Conservation (phyloP, 805 yeast species). For the Cyberlindnera xishuangbannaensis region DNA sequence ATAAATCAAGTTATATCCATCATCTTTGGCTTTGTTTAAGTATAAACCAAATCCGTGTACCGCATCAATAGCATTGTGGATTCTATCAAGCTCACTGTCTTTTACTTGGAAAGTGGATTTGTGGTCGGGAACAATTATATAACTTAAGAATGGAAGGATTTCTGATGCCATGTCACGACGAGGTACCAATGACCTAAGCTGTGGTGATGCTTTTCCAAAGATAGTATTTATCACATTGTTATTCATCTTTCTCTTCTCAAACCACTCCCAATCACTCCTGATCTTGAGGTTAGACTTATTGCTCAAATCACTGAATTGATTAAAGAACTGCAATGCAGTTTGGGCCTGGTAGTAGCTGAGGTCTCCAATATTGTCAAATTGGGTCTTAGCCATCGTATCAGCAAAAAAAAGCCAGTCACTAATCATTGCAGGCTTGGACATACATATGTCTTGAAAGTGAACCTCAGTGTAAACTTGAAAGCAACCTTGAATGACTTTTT, state of each 20-base stretch:
- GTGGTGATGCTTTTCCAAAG: conserved; percentile 8
- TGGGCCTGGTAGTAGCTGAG: conserved; percentile 49
- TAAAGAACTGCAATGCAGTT: conserved; percentile 57
- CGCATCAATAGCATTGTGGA: conserved; percentile 34
- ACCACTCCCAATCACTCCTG: conserved; percentile 26
- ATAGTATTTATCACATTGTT: conserved; percentile 10
- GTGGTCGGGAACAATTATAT: conserved; percentile 25
- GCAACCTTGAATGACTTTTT: conserved; percentile 65
- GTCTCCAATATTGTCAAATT: conserved; percentile 39
- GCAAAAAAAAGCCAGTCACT: conserved; percentile 76
- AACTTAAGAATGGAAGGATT: conserved; percentile 31
- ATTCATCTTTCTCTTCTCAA: conserved; percentile 18
- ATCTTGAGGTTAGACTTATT: conserved; percentile 31
- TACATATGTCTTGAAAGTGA: conserved; percentile 58
- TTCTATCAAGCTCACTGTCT: conserved; percentile 17
- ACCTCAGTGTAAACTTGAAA: conserved; percentile 59
- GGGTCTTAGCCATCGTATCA: conserved; percentile 46
- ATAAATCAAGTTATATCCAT: conserved; percentile 23
- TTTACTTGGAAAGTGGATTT: conserved; percentile 19
- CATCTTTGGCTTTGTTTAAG: conserved; percentile 31
- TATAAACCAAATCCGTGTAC: conserved; percentile 35
- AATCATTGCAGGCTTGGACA: conserved; percentile 51
- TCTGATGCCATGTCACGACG: conserved; percentile 22
- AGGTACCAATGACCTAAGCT: conserved; percentile 12
- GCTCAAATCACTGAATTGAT: conserved; percentile 55